Evolutionary conservation across 805 yeast species (phyloP).

Genomic region (Starmerella stellata): DNA sequence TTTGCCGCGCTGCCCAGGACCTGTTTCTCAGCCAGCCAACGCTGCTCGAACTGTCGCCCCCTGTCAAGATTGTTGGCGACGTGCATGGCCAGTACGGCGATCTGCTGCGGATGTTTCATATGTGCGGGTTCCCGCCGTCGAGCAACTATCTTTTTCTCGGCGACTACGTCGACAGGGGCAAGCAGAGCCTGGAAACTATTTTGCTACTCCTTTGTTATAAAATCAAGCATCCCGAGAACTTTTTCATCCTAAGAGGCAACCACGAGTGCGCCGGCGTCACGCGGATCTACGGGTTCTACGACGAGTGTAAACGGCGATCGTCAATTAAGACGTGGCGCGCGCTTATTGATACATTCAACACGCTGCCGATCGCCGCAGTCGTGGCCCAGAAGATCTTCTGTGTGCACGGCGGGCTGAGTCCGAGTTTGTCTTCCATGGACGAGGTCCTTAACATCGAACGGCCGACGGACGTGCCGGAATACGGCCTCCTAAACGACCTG

Average conservation of each 20-base stretch:
- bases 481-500: constrained; percentile 57
- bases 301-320: constrained; percentile 90
- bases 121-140: constrained; percentile 93
- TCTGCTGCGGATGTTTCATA: constrained; percentile 71
- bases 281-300: constrained; percentile 91
- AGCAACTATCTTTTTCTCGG: constrained; percentile 85
- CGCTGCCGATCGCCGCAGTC: constrained; percentile 86
- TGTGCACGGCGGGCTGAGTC: constrained; percentile 71
- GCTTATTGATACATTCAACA: constrained; percentile 86
- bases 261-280: constrained; percentile 97
- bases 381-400: constrained; percentile 91
- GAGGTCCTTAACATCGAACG: constrained; percentile 58
- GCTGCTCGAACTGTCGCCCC: constrained; percentile 66
- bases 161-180: constrained; percentile 95
- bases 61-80: constrained; percentile 79
- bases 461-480: constrained; percentile 77
- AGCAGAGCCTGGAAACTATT: constrained; percentile 86
- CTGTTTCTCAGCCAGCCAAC: constrained; percentile 82
- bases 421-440: constrained; percentile 53
- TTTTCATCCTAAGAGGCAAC: constrained; percentile 81
- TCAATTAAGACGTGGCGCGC: constrained; percentile 85
- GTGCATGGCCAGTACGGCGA: constrained; percentile 96
- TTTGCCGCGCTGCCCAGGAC: constrained; percentile 78
- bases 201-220: constrained; percentile 75
- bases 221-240: constrained; percentile 91